phyloP scores from a whole-genome alignment of 306 rosid species.

The Comarum palustre region DNA sequence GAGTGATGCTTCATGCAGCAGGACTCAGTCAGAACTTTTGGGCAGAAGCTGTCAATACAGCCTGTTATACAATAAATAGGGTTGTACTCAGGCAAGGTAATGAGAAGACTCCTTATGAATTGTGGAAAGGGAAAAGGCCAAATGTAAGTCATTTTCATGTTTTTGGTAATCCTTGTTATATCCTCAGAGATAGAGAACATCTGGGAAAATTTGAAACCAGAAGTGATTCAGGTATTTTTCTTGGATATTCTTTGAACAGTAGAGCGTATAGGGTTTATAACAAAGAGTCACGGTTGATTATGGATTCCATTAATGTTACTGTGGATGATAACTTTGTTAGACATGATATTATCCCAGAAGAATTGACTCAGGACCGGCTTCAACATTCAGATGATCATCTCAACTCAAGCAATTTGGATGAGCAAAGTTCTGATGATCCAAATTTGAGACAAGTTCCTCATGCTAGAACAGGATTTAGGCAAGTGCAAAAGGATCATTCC shows the following conservation, averaged over 20 bases:
- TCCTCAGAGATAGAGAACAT: neutral
- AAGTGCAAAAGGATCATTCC: too few species aligned
- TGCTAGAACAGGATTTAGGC: too few species aligned
- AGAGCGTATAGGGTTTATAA: neutral
- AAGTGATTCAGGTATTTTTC: neutral
- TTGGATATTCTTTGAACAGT: neutral
- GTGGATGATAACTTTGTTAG: neutral
- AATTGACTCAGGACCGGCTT: too few species aligned
- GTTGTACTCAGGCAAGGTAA: accelerated
- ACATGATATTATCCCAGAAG: neutral
- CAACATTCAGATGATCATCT: too few species aligned
- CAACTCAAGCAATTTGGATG: too few species aligned
- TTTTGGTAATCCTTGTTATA: neutral
- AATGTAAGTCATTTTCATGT: neutral
- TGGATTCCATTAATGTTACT: neutral
- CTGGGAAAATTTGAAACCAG: neutral
- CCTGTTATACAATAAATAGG: neutral
- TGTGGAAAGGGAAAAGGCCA: neutral
- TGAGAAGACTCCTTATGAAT: neutral
- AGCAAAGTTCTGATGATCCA: neutral
- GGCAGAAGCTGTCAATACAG: neutral
- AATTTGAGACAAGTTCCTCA: too few species aligned
- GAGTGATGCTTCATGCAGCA: neutral
- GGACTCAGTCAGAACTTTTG: neutral
- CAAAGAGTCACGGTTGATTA: neutral